These are phyloP conservation scores for Ambrosia artemisiifolia DNA, from an alignment of 129 eudicot species.

Conservation along the genomic window DNA sequence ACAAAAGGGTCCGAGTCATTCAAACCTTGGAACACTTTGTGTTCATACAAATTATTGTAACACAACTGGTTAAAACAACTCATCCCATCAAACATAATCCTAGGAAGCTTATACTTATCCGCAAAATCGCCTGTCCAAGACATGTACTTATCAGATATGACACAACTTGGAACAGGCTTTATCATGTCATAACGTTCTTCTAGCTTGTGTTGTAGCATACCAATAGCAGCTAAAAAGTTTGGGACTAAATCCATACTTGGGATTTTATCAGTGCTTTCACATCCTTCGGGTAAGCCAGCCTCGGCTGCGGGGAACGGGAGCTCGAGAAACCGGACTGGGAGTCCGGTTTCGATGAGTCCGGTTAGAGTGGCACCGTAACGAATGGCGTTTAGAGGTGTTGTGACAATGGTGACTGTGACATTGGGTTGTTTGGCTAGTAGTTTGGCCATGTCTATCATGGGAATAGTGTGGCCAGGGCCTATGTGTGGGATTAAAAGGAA, in stretches of 20 bases:
- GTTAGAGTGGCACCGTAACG: constrained; percentile 26
- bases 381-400: constrained; percentile 48
- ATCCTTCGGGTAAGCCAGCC: constrained; percentile 54
- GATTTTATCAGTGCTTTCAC: constrained; percentile 47
- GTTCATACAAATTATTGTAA: constrained; percentile 14
- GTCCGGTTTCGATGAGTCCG: constrained; percentile 22
- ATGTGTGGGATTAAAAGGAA: constrained; percentile 45
- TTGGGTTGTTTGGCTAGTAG: constrained; percentile 36
- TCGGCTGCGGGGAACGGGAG: constrained; percentile 44
- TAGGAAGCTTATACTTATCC: constrained; percentile 29
- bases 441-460: constrained; percentile 51
- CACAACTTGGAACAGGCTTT: constrained; percentile 23
- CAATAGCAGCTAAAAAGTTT: constrained; percentile 27
- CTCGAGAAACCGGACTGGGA: constrained; percentile 17
- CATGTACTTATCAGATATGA: constrained; percentile 37
- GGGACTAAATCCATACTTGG: constrained; percentile 22
- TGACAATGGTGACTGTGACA: constrained; percentile 41
- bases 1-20: constrained; percentile 28
- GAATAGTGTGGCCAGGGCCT: constrained; percentile 52
- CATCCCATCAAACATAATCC: constrained; percentile 45
- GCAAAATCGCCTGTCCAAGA: constrained; percentile 39
- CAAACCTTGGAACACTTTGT: constrained; percentile 5
- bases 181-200: constrained; percentile 21
- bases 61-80: constrained; percentile 46
- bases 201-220: constrained; percentile 27